A percentile compares a stretch with the other conserved stretches of the same genome.
Conservation (phyloP, 2,329 filamentous ascomycete genomes). For the Tolypocladium inflatum region DNA sequence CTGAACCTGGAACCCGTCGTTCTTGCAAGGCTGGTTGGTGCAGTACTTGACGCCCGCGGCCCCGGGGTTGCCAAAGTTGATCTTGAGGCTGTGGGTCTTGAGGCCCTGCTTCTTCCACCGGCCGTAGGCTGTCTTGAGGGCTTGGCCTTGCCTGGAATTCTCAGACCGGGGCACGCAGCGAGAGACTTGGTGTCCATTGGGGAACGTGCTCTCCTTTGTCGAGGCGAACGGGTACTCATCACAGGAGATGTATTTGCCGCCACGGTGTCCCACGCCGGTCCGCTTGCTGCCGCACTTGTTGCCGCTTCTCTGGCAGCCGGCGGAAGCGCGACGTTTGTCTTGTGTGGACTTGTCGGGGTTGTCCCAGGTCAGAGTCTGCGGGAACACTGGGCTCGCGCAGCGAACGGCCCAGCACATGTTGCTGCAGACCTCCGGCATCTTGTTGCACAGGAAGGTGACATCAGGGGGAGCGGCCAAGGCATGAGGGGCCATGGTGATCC, state of each 20-base stretch:
- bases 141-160: slow-evolving; percentile 4
- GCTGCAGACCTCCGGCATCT: slow-evolving; percentile 10
- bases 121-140: slow-evolving; percentile 2
- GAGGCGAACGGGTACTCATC: slow-evolving; percentile 10
- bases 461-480: slow-evolving; percentile 7
- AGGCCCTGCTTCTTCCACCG: slow-evolving; percentile 3
- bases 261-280: slow-evolving; percentile 8
- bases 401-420: slow-evolving; percentile 15
- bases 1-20: slow-evolving; percentile 11
- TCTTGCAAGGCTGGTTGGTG: slow-evolving; percentile 8
- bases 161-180: slow-evolving; percentile 9
- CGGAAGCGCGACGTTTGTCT: slow-evolving; percentile 1
- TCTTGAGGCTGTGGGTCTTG: slow-evolving; percentile 1
- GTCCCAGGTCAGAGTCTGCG: slow-evolving; percentile 7
- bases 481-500: not conserved
- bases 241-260: slow-evolving; percentile 5
- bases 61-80: slow-evolving; percentile 10
- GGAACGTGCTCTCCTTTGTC: slow-evolving; percentile 3
- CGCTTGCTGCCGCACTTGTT: slow-evolving; percentile 7
- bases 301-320: slow-evolving; percentile 5
- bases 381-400: slow-evolving; percentile 9
- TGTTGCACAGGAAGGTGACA: slow-evolving; percentile 10
- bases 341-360: not conserved
- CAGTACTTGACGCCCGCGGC: slow-evolving; percentile 7
- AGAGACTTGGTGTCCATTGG: slow-evolving; percentile 8